Evolutionary conservation across 2,329 filamentous ascomycete genomes (phyloP).

Genomic region (Microdochium bolleyi): DNA sequence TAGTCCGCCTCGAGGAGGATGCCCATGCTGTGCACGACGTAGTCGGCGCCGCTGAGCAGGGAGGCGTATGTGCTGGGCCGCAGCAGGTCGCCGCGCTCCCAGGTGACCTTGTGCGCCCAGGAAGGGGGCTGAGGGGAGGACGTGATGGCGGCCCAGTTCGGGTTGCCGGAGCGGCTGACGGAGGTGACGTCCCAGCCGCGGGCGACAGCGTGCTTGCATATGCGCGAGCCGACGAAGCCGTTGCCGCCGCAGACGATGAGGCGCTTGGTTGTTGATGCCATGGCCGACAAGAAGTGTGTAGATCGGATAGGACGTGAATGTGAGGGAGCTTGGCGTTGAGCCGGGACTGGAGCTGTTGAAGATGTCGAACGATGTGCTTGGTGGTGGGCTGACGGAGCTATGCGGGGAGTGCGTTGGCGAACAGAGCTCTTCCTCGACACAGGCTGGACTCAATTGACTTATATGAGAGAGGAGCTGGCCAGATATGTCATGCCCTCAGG

Average conservation of each 20-base stretch:
- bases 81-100: conserved; percentile 85
- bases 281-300: conserved; percentile 14
- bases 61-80: conserved; percentile 71
- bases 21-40: conserved; percentile 90
- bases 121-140: conserved; percentile 60
- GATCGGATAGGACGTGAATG: conserved; percentile 7
- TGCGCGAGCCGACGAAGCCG: conserved; percentile 80
- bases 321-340: conserved; percentile 1
- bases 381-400: not conserved
- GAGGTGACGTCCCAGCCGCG: conserved; percentile 90
- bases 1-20: conserved; percentile 97
- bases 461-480: too few relatives aligned
- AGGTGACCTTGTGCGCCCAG: conserved; percentile 78
- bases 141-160: conserved; percentile 76
- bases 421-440: too few relatives aligned
- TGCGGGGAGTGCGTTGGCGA: not conserved
- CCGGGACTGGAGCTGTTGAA: not conserved
- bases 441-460: too few relatives aligned
- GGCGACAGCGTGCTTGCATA: conserved; percentile 82
- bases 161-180: conserved; percentile 86
- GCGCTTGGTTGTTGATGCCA: conserved; percentile 59
- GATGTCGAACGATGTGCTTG: not conserved
- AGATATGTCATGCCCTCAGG: too few relatives aligned
- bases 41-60: conserved; percentile 69
- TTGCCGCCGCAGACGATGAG: conserved; percentile 90